Conservation (phyloP, 1,139 yeast species). For the Hansenula lynferdii region DNA sequence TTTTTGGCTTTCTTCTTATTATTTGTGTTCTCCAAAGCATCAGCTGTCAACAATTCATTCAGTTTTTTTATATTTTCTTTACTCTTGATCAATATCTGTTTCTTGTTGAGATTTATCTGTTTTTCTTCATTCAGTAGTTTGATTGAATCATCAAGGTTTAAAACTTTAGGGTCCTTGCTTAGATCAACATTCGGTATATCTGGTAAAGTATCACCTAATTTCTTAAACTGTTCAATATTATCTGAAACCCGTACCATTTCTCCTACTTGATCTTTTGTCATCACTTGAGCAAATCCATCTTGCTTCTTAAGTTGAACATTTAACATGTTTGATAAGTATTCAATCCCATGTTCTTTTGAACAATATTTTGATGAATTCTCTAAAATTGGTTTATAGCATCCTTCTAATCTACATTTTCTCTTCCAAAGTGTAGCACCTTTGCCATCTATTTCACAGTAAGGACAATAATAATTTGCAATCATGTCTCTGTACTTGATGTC, state of each 20-base stretch:
- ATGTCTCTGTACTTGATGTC: conserved; percentile 48
- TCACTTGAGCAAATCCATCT: conserved; percentile 11
- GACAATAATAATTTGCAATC: conserved; percentile 67
- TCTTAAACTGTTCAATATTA: conserved; percentile 27
- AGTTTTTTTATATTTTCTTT: conserved; percentile 25
- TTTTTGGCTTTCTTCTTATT: conserved; percentile 13
- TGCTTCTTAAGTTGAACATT: conserved; percentile 19
- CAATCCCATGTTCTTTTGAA: conserved; percentile 62
- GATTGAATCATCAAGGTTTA: conserved; percentile 14
- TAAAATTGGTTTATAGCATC: conserved; percentile 56
- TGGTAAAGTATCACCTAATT: conserved; percentile 31
- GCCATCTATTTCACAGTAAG: conserved; percentile 59
- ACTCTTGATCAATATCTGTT: conserved; percentile 15
- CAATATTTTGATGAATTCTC: conserved; percentile 65
- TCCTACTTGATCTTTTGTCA: conserved; percentile 18
- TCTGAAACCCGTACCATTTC: conserved; percentile 23
- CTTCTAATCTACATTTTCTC: conserved; percentile 61
- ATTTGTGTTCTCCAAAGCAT: conserved; percentile 2
- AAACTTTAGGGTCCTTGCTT: conserved; percentile 21
- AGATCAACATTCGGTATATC: conserved; percentile 31
- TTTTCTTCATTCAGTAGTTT: conserved; percentile 14
- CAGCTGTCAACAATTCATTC: conserved; percentile 18
- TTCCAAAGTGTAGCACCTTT: conserved; percentile 57
- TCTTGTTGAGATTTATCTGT: conserved; percentile 9
- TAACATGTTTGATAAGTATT: conserved; percentile 38